Conservation (phyloP, 768 basidiomycete species). For the Lactarius akahatsu region DNA sequence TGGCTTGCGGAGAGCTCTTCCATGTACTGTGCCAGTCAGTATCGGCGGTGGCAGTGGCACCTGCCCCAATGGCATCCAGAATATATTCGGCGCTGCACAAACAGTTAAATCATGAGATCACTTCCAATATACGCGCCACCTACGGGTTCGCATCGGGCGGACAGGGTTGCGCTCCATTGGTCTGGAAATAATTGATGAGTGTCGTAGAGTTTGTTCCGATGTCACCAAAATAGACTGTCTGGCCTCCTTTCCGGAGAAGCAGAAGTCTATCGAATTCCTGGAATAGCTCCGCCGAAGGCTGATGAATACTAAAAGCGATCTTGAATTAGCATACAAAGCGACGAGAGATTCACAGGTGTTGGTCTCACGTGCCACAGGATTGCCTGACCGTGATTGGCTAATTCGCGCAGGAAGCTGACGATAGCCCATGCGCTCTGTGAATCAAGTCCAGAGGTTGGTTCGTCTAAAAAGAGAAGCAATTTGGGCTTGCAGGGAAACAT, state of each 20-base stretch:
- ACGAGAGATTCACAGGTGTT: background rate
- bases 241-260: conserved; percentile 73
- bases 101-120: background rate
- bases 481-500: conserved; percentile 50
- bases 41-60: conserved; percentile 44
- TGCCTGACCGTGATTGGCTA: conserved; percentile 80
- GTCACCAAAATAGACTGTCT: conserved; percentile 67
- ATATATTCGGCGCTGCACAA: conserved; percentile 45
- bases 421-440: conserved; percentile 88
- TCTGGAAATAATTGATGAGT: conserved; percentile 75
- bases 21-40: conserved; percentile 54
- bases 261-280: conserved; percentile 79
- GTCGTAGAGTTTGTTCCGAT: conserved; percentile 60
- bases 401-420: conserved; percentile 66
- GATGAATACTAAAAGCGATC: conserved; percentile 38
- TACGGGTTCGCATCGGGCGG: conserved; percentile 66
- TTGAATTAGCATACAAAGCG: background rate
- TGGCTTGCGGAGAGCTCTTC: conserved; percentile 45
- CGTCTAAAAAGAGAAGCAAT: conserved; percentile 81
- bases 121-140: conserved; percentile 18
- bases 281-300: conserved; percentile 85
- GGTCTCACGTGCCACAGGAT: conserved; percentile 82
- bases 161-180: conserved; percentile 64
- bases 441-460: conserved; percentile 84
- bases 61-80: conserved; percentile 57